Conservation (phyloP, 164 flowering plant genomes). For the Magnolia changhungtana region DNA sequence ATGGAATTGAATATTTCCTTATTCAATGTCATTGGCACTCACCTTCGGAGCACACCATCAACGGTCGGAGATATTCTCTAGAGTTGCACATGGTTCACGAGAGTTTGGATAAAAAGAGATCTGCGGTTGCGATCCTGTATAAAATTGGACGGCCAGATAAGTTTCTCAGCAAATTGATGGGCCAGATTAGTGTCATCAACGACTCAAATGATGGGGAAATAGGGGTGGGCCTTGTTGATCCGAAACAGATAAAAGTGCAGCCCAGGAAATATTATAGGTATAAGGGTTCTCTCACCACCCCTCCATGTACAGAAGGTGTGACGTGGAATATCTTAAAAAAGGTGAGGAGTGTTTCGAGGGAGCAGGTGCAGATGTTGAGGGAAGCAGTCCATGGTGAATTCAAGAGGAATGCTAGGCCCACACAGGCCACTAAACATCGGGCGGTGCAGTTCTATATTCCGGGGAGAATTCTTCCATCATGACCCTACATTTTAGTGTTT, state of each 20-base stretch:
- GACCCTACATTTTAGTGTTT: too few relatives aligned
- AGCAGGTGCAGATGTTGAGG: background rate
- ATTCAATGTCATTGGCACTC: conserved; percentile 57
- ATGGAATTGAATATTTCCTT: conserved; percentile 39
- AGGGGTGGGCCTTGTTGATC: conserved; percentile 13
- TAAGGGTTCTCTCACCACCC: conserved; percentile 28
- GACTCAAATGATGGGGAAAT: background rate
- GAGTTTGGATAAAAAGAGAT: conserved; percentile 24
- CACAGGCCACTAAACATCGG: conserved; percentile 5
- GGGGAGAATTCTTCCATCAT: background rate
- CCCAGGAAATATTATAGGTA: conserved; percentile 25
- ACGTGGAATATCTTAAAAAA: conserved; percentile 20
- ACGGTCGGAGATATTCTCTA: conserved; percentile 38
- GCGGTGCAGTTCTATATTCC: background rate
- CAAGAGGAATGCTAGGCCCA: conserved; percentile 13
- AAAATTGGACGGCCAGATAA: conserved; percentile 48
- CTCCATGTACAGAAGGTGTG: conserved; percentile 29
- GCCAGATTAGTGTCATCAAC: background rate
- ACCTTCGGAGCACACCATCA: conserved; percentile 54
- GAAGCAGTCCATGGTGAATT: background rate
- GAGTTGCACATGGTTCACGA: conserved; percentile 65
- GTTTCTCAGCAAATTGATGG: conserved; percentile 32
- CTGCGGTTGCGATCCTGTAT: conserved; percentile 57
- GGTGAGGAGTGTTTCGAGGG: conserved; percentile 6
- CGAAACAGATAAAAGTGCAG: conserved; percentile 13